Evolutionary conservation across 345 rosid species (phyloP).

Genomic region (Erysimum cheiranthoides): DNA sequence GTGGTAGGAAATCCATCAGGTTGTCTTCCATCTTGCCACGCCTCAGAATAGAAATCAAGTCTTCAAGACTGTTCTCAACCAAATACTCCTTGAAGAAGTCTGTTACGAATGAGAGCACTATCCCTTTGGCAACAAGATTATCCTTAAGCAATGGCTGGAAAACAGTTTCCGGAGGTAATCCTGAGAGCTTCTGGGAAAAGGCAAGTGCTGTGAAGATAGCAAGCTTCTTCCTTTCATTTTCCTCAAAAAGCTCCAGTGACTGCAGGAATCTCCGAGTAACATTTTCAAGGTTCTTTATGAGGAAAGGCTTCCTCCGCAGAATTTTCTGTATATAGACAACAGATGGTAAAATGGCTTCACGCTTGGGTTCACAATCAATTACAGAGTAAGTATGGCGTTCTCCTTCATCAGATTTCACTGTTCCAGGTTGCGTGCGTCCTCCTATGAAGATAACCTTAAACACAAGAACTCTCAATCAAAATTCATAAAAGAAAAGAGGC

Average conservation of each 20-base stretch:
- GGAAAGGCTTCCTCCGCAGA: slow-evolving; percentile 89
- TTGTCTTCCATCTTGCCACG: slow-evolving; percentile 96
- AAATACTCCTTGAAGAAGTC: slow-evolving; percentile 98
- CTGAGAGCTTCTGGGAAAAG: slow-evolving; percentile 97
- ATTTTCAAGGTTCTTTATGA: slow-evolving; percentile 97
- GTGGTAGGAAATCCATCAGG: slow-evolving; percentile 82
- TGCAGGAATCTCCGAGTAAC: slow-evolving; percentile 90
- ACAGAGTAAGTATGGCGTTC: slow-evolving; percentile 93
- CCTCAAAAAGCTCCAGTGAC: slow-evolving; percentile 97
- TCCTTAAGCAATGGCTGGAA: slow-evolving; percentile 98
- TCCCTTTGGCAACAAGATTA: slow-evolving; percentile 97
- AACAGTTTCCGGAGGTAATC: slow-evolving; percentile 97
- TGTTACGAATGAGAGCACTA: slow-evolving; percentile 91
- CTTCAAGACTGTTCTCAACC: slow-evolving; percentile 95
- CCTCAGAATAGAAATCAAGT: slow-evolving; percentile 87
- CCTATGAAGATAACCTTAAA: slow-evolving; percentile 96
- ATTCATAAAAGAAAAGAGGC: background rate
- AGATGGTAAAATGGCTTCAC: slow-evolving; percentile 81
- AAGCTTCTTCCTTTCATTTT: slow-evolving; percentile 96
- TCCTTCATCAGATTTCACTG: slow-evolving; percentile 97
- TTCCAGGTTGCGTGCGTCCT: slow-evolving; percentile 98
- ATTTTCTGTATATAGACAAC: slow-evolving; percentile 91
- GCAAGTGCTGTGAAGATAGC: slow-evolving; percentile 98
- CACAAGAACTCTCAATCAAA: slow-evolving; percentile 36
- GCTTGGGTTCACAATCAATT: slow-evolving; percentile 83